These are phyloP conservation scores for Botrytis paeoniae DNA, from an alignment of 2,329 filamentous ascomycete genomes.

Conservation along the genomic window DNA sequence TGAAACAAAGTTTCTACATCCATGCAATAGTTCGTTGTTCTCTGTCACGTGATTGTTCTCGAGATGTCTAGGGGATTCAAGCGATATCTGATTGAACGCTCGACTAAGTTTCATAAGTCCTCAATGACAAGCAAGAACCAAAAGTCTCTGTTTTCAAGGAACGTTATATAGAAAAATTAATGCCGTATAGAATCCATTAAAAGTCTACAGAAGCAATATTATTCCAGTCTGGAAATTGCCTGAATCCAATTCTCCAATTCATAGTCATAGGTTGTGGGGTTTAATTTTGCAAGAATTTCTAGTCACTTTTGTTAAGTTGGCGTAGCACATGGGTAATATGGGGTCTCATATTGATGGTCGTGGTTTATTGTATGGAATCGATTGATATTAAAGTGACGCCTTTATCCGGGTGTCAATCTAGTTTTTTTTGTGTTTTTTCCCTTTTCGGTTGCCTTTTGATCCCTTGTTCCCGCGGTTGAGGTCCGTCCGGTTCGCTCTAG, in stretches of 20 bases:
- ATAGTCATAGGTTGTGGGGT: background rate
- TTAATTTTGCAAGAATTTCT: background rate
- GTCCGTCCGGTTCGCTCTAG: background rate
- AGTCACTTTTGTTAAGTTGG: background rate
- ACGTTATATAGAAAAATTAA: background rate
- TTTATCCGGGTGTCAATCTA: background rate
- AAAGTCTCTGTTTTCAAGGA: rapidly evolving
- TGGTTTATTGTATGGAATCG: background rate
- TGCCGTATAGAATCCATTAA: background rate
- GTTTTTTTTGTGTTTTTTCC: background rate
- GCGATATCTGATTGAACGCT: background rate
- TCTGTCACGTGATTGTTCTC: background rate
- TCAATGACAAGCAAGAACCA: too few relatives aligned
- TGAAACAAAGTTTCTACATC: background rate
- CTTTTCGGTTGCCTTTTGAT: background rate
- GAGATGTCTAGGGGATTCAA: background rate
- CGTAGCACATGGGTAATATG: background rate
- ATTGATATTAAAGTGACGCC: background rate
- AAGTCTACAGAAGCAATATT: background rate
- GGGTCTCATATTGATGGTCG: background rate
- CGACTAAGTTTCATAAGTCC: background rate
- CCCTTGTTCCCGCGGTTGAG: background rate
- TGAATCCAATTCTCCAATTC: background rate
- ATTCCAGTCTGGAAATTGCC: background rate
- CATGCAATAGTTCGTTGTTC: background rate